Evolutionary conservation across 768 basidiomycete genomes (phyloP).

Genomic region (Cystobasidium onofrii): DNA sequence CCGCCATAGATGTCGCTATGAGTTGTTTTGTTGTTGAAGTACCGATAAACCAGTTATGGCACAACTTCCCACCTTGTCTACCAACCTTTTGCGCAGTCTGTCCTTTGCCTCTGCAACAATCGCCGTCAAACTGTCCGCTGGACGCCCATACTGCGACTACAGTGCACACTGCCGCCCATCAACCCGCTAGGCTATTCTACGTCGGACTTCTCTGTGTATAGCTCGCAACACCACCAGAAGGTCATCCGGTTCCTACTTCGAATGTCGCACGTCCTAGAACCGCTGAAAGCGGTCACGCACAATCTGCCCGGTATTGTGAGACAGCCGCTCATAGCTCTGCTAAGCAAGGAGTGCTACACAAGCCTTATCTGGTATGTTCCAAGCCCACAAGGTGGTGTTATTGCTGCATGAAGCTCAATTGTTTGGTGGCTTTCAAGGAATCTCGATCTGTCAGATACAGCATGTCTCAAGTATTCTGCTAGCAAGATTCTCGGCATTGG

Average conservation of each 20-base stretch:
- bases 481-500: conserved; percentile 89
- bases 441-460: conserved; percentile 63
- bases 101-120: no score
- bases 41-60: background rate
- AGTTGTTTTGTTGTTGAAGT: background rate
- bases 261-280: conserved; percentile 20
- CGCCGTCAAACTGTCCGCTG: no score
- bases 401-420: background rate
- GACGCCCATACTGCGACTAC: background rate
- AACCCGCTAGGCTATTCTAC: background rate
- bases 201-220: background rate
- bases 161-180: conserved; percentile 18
- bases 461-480: conserved; percentile 81
- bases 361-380: conserved; percentile 26
- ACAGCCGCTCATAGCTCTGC: conserved; percentile 68
- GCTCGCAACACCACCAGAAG: background rate
- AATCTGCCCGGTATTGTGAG: conserved; percentile 78
- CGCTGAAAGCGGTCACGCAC: conserved; percentile 55
- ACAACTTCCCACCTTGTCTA: background rate
- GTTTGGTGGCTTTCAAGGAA: conserved; percentile 57
- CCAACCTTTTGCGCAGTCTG: no score
- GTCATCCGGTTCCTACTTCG: conserved; percentile 1
- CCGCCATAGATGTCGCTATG: background rate
- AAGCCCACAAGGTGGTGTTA: background rate
- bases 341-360: conserved; percentile 51